These are phyloP conservation scores for Russula emetica DNA, from an alignment of 768 basidiomycete genomes.

Conservation along the genomic window DNA sequence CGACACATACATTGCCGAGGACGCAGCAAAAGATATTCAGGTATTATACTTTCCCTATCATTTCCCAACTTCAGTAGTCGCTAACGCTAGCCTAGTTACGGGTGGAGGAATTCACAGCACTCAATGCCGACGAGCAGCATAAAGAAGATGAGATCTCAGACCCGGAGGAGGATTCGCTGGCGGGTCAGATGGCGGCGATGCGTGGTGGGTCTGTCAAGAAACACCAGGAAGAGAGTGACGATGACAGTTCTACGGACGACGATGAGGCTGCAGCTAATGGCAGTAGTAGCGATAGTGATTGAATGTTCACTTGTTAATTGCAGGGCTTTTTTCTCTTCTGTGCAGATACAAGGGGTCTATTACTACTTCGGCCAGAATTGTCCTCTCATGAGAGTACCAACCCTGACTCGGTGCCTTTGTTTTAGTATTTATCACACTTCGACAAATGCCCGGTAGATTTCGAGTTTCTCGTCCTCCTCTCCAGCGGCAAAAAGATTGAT, in stretches of 20 bases:
- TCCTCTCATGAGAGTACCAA: not conserved
- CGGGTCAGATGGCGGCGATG: conserved; percentile 98
- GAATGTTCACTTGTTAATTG: conserved; percentile 16
- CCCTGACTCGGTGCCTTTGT: not conserved
- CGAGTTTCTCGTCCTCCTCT: conserved; percentile 41
- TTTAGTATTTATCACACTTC: conserved; percentile 35
- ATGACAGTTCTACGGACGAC: conserved; percentile 49
- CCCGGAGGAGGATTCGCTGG: conserved; percentile 93
- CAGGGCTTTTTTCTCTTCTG: not conserved
- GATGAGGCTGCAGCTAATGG: conserved; percentile 48
- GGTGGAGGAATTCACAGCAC: conserved; percentile 66
- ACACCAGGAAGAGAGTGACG: conserved; percentile 44
- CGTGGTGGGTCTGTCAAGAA: conserved; percentile 83
- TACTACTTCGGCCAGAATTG: not conserved
- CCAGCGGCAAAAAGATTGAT: conserved; percentile 41
- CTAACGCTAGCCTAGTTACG: conserved; percentile 53
- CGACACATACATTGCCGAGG: conserved; percentile 86
- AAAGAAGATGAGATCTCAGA: conserved; percentile 95
- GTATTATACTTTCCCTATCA: conserved; percentile 43
- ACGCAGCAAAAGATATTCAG: conserved; percentile 62
- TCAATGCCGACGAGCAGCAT: conserved; percentile 53
- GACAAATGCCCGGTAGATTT: conserved; percentile 68
- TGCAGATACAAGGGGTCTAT: conserved; percentile 1
- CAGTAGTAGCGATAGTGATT: conserved; percentile 53
- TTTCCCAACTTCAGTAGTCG: not conserved